Evolutionary conservation across 179 eudicot genomes (phyloP).

Genomic region (Spinacia oleracea): DNA sequence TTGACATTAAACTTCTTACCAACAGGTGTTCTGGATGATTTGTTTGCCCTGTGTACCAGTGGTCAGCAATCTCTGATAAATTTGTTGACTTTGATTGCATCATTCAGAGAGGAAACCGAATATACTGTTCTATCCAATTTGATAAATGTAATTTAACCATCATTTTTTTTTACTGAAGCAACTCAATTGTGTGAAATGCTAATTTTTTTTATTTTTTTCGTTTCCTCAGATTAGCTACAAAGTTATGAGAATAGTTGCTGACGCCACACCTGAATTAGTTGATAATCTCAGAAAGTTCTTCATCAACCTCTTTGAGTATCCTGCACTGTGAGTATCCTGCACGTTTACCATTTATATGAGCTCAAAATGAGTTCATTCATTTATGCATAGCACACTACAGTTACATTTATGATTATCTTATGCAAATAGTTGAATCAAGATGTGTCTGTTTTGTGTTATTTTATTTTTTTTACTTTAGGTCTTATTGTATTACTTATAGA

Average conservation of each 20-base stretch:
- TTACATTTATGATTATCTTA: not conserved
- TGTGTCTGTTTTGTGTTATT: not conserved
- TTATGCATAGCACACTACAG: not conserved
- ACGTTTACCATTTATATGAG: too few relatives aligned
- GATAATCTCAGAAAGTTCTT: constrained; percentile 60
- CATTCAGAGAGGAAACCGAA: constrained; percentile 79
- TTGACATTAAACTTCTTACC: constrained; percentile 19
- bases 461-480: not conserved
- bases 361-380: not conserved
- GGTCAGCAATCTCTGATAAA: constrained; percentile 68
- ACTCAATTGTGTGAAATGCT: constrained; percentile 7
- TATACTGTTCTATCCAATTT: constrained; percentile 87
- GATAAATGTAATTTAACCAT: constrained; percentile 51
- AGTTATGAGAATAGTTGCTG: constrained; percentile 75
- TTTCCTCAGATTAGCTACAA: constrained; percentile 61
- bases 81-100: constrained; percentile 75
- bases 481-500: too few relatives aligned
- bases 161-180: not conserved
- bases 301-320: constrained; percentile 68
- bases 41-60: constrained; percentile 79
- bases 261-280: constrained; percentile 70
- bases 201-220: not conserved
- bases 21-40: constrained; percentile 92
- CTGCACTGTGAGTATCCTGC: constrained; percentile 76
- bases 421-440: constrained; percentile 4